Evolutionary conservation across 345 rosid genomes (phyloP), one percentile per base, ranked within the genome.

Genomic region (Lepidium didymum): DNA sequence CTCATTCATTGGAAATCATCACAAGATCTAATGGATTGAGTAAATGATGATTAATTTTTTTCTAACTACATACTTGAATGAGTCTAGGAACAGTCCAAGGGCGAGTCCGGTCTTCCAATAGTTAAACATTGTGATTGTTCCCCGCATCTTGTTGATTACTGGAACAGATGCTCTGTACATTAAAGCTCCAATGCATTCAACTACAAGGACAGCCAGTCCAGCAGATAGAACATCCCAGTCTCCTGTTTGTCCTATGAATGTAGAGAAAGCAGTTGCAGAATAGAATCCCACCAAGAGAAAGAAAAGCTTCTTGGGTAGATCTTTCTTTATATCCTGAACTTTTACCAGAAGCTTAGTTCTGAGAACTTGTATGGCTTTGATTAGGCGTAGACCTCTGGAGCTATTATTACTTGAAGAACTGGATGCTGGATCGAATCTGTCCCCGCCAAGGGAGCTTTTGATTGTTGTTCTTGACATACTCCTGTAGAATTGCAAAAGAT

Each of bases 151-250:
- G 81, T 69, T 73, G 55, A 87, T 46, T 54, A 84, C 21, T 14
- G 84, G 85, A 63, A 85, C 56, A 25, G 96, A 88, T 37, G 81
- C 86, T 31, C 76, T 81, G 56, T 93, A 88, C 93, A 82, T 90
- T 62, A 93, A 86, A n/a, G 92, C 91, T 71, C 97, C 97, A 11
- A 92, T 92, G 35, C 84, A 92, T 78, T 93, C 98, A 13, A 90
- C 96, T 25, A 87, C 79, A 34, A 75, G 75, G 35, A 86, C 92
- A 21, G 96, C 96, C 44, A 89, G 77, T 36, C 83, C 96, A 63
- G 97, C 98, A 66, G 98, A 88, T 13, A 93, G 78, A 49, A 90
- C 92, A 85, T 93, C 98, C 98, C 97, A 93, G 57, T 93, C 98
- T 59, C 96, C 98, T 9, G 94, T 90, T 80, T 93, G 97, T 72